Conservation (phyloP, 148 eudicot species). For the Gaultheria prostrata region DNA sequence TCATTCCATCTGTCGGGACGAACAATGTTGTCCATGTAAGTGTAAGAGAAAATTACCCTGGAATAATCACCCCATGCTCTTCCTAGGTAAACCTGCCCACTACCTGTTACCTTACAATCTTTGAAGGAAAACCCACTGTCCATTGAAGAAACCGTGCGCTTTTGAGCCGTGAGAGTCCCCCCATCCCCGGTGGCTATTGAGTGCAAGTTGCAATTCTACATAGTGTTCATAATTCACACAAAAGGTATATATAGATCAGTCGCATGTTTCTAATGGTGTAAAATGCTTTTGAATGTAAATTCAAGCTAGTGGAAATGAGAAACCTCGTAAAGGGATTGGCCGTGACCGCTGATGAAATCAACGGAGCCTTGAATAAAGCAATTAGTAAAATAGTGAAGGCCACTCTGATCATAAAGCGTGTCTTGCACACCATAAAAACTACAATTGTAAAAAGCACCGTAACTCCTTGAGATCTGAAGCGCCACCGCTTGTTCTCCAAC, state of each 20-base stretch:
- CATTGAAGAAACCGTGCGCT: conserved; percentile 37
- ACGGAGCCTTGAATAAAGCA: no score
- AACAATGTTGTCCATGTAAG: conserved; percentile 53
- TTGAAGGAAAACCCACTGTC: conserved; percentile 68
- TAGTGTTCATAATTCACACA: neutral
- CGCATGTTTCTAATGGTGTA: no score
- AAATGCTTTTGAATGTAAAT: neutral
- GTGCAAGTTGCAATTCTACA: conserved; percentile 51
- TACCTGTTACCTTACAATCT: conserved; percentile 48
- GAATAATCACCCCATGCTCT: conserved; percentile 78
- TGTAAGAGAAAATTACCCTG: conserved; percentile 59
- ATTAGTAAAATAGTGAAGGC: no score
- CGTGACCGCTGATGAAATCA: conserved; percentile 71
- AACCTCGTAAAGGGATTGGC: conserved; percentile 53
- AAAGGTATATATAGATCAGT: neutral
- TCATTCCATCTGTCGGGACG: conserved; percentile 65
- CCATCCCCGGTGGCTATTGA: conserved; percentile 45
- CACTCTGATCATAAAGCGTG: no score
- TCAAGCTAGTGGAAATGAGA: neutral
- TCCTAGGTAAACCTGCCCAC: conserved; percentile 54
- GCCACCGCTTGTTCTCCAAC: no score
- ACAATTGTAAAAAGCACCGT: no score
- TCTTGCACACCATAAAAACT: no score
- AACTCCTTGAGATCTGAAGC: no score
- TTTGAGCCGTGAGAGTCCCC: conserved; percentile 62